A percentile compares a stretch with the other conserved stretches of the same genome.
Conservation (phyloP, 495 filamentous ascomycete species). For the Xylaria cubensis region DNA sequence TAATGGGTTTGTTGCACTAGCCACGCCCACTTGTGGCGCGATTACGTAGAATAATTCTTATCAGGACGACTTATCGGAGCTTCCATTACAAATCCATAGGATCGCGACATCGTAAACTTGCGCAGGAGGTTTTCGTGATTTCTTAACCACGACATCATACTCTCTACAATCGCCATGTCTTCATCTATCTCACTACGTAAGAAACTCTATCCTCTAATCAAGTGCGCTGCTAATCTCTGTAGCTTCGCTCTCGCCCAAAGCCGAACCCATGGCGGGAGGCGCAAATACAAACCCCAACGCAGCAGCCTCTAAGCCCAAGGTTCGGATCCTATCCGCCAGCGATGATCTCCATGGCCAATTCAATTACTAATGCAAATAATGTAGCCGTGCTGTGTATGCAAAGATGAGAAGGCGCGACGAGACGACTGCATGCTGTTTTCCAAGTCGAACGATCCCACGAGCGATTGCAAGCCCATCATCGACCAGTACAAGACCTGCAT, state of each 20-base stretch:
- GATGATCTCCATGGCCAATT: neutral
- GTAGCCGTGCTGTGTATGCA: conserved; percentile 97
- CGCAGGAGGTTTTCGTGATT: neutral
- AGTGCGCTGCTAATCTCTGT: conserved; percentile 26
- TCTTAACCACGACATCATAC: conserved; percentile 8
- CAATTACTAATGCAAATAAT: conserved; percentile 16
- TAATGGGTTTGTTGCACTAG: neutral
- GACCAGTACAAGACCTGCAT: conserved; percentile 90
- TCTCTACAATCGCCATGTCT: conserved; percentile 18
- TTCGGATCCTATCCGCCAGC: conserved; percentile 29
- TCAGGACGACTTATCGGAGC: conserved; percentile 11
- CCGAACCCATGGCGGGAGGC: conserved; percentile 28
- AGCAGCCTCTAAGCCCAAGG: conserved; percentile 53
- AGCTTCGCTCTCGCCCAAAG: conserved; percentile 42
- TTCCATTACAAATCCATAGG: conserved; percentile 22
- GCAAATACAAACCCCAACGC: conserved; percentile 31
- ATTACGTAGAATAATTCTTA: conserved; percentile 6
- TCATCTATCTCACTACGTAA: conserved; percentile 43
- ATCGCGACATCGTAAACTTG: neutral
- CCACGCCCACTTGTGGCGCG: neutral
- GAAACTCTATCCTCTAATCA: conserved; percentile 13
- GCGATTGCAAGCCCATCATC: conserved; percentile 80
- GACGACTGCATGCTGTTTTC: conserved; percentile 99
- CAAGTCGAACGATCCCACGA: conserved; percentile 73
- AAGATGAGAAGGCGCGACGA: conserved; percentile 85